Base-by-base conservation (phyloP, 441 rosid genomes). In the Populus trichocarpa region DNA sequence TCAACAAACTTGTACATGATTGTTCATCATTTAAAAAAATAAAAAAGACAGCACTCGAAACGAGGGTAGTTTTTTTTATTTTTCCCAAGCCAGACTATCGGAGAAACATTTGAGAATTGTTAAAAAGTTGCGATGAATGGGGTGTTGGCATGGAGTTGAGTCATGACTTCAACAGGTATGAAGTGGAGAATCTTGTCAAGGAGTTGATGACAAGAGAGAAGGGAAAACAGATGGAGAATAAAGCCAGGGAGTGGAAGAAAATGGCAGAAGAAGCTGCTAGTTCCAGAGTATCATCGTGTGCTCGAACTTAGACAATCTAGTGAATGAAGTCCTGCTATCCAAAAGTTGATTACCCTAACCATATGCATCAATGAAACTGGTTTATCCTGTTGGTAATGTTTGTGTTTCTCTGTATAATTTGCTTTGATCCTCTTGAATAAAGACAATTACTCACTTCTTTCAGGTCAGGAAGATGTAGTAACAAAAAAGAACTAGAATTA, bases 101-200 rank as follows among this genome's bases (percentile, higher is more conserved):
- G 88, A 0, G 90, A 89, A 71, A 90, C 90, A 46, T 79, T 78
- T 25, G 88, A 86, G 12, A 90, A 87, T 79, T 84, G 91, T 25
- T 63, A 77, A 88, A 75, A 14, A 69, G 81, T 50, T 90, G 93
- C 81, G 81, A 14, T 2, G 83, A 87, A 28, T 90, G 91, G 92
- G 86, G 87, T 1, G 53, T 83, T 9, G 91, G 96, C 8, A 75
- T 88, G 79, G 91, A 88, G 80, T 81, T 88, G 22, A 83, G 85
- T 32, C 82, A 20, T 16, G 57, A 87, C 14, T 89, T 88, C 2
- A 83, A 78, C 68, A 87, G 90, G 67, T 81, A 84, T 6, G 86
- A 81, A 42, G 90, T 90, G 23, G 87, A 85, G 78, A 75, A 10
- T 16, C 86, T 82, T 16, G 89, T 89, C 3, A 79, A 75, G 36